Conservation (phyloP, 148 eudicot species). For the Camellia japonica region DNA sequence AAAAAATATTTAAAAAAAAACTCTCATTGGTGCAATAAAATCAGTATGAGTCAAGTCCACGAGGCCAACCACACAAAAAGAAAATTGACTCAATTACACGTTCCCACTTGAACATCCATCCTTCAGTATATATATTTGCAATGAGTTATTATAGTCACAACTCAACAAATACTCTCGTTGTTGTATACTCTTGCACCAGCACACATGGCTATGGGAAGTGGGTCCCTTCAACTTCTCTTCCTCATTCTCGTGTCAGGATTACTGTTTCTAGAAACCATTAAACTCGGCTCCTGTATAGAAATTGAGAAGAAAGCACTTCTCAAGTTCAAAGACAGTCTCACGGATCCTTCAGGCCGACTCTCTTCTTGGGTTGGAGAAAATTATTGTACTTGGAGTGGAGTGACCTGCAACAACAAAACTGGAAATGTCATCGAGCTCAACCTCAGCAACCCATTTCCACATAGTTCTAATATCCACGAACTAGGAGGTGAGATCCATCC, state of each 20-base stretch:
- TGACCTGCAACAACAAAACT: slow-evolving; percentile 3
- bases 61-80: no score
- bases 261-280: background rate
- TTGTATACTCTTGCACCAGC: background rate
- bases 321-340: slow-evolving; percentile 14
- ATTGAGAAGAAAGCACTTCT: slow-evolving; percentile 18
- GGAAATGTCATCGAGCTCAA: slow-evolving; percentile 7
- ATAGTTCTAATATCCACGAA: no score
- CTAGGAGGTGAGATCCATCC: slow-evolving; percentile 12
- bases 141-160: background rate
- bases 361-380: slow-evolving; percentile 14
- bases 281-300: background rate
- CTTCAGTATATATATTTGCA: background rate
- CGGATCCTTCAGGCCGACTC: slow-evolving; percentile 8
- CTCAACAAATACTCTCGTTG: background rate
- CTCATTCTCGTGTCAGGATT: no score
- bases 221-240: no score
- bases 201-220: no score
- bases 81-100: no score
- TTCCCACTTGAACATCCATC: no score
- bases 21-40: no score
- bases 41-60: no score
- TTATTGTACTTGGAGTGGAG: slow-evolving; percentile 20
- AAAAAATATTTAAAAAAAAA: no score
- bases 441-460: slow-evolving; percentile 1